These are phyloP conservation scores for Boletus vermiculosoides DNA, from an alignment of 768 basidiomycete species.

Conservation along the genomic window DNA sequence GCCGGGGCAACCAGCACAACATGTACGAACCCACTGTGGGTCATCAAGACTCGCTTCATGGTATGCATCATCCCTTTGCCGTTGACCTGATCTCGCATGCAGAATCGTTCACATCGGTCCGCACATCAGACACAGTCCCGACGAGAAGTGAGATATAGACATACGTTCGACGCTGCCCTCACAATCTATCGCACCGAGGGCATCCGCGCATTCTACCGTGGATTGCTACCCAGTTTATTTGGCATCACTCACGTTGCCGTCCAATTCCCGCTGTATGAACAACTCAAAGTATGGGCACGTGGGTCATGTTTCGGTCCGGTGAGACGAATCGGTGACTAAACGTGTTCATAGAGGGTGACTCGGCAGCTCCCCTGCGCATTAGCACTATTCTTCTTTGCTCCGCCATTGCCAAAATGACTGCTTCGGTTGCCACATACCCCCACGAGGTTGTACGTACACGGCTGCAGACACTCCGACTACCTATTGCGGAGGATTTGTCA, in stretches of 20 bases:
- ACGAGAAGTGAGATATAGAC: slow-evolving; percentile 75
- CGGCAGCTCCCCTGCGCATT: slow-evolving; percentile 26
- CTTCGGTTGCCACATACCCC: slow-evolving; percentile 93
- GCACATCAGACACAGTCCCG: slow-evolving; percentile 72
- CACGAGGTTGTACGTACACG: slow-evolving; percentile 99
- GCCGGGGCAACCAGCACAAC: slow-evolving; percentile 93
- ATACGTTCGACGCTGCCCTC: slow-evolving; percentile 85
- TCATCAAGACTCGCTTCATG: slow-evolving; percentile 99
- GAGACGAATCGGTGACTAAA: not conserved
- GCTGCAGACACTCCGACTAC: slow-evolving; percentile 80
- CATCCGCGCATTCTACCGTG: slow-evolving; percentile 86
- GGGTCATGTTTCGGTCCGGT: slow-evolving; percentile 37
- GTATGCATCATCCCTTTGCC: slow-evolving; percentile 41
- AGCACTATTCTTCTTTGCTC: slow-evolving; percentile 83
- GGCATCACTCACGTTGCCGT: slow-evolving; percentile 96
- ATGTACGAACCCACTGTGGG: slow-evolving; percentile 96
- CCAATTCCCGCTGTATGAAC: slow-evolving; percentile 96
- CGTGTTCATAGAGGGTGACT: slow-evolving; percentile 28
- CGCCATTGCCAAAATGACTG: slow-evolving; percentile 93
- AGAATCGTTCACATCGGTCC: slow-evolving; percentile 8
- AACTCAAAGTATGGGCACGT: slow-evolving; percentile 86
- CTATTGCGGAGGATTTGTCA: slow-evolving; percentile 55
- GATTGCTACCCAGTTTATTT: slow-evolving; percentile 86
- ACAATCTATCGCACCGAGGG: slow-evolving; percentile 94
- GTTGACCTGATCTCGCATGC: not conserved